Evolutionary conservation across 108 stramenopile genomes (phyloP), one percentile per base, ranked within the genome.

Genomic region (Skeletonema tropicum): DNA sequence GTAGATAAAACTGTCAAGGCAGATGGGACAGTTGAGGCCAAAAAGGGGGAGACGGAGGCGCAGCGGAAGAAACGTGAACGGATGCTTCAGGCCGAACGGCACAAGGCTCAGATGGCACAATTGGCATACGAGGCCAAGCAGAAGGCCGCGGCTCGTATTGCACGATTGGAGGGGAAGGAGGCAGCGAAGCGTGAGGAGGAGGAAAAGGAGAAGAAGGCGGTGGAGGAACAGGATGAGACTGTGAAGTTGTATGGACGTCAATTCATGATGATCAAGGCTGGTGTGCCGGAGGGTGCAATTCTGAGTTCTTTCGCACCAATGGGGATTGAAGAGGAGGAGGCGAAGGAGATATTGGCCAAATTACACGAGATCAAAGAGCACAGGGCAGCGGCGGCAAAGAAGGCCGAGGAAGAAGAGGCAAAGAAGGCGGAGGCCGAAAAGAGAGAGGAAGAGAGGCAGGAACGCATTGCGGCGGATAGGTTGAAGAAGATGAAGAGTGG

Each of bases 211-310:
- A 52, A 60, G 35, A 83, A 76, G 41, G 32, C 41, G 8, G 49
- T 38, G 36, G 81, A 82, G 60, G 75, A 76, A 45, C 21, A 68
- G 71, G 75, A 83, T 46, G 82, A 83, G 42, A 75, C 70, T 7
- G 82, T 76, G 12, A 83, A 64, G 62, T 64, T 61, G 60, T 70
- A 83, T 57, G 58, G 59, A 55, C 58, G 75, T 64, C 82, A 83
- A 69, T 83, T 68, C 66, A 76, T 76, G 75, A 83, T 76, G 82
- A 48, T 83, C 41, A 83, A 83, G 71, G 82, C 82, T 13, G 82
- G 82, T n/a, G 82, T 83, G 17, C 82, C 82, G 35, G 82, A 83
- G 1, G 82, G 64, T 13, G 82, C 82, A 0, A 76, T 83, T 59
- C 26, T 73, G 38, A 75, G 73, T 35, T 71, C 71, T 4, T 73